phyloP scores from a whole-genome alignment of 257 asterid genomes.

The Nicotiana tabacum region DNA sequence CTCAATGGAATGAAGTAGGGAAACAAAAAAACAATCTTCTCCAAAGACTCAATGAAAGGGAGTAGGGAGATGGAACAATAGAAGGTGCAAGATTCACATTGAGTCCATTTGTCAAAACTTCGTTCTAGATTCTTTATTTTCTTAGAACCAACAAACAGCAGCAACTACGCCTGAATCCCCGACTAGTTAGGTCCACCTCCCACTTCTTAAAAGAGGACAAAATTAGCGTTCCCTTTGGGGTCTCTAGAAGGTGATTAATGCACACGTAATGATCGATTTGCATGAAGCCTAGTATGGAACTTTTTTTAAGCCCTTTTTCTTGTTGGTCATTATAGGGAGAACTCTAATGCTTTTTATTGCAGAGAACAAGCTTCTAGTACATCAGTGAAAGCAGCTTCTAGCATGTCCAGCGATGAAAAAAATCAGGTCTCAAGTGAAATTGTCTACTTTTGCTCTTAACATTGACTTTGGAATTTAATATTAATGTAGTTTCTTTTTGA shows the following conservation, averaged over 20 bases:
- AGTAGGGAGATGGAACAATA: neutral
- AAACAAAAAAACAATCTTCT: neutral
- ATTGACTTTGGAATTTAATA: slow-evolving; percentile 2
- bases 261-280: neutral
- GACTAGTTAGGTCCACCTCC: neutral
- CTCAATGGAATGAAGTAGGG: neutral
- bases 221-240: neutral
- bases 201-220: neutral
- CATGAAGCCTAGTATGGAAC: neutral
- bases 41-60: neutral
- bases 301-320: neutral
- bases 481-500: neutral
- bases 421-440: slow-evolving; percentile 52
- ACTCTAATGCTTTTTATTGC: slow-evolving; percentile 11
- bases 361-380: slow-evolving; percentile 95
- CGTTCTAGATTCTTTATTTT: neutral
- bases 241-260: neutral
- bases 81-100: neutral
- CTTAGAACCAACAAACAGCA: neutral
- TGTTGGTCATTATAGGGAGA: neutral
- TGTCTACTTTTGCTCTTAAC: neutral
- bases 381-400: slow-evolving; percentile 84
- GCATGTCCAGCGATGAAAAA: slow-evolving; percentile 88
- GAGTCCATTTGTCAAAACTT: neutral
- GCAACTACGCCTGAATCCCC: neutral